A percentile compares a stretch with the other conserved stretches of the same genome.
Conservation (phyloP, 2,329 filamentous ascomycete species). For the Scorias spongiosa region DNA sequence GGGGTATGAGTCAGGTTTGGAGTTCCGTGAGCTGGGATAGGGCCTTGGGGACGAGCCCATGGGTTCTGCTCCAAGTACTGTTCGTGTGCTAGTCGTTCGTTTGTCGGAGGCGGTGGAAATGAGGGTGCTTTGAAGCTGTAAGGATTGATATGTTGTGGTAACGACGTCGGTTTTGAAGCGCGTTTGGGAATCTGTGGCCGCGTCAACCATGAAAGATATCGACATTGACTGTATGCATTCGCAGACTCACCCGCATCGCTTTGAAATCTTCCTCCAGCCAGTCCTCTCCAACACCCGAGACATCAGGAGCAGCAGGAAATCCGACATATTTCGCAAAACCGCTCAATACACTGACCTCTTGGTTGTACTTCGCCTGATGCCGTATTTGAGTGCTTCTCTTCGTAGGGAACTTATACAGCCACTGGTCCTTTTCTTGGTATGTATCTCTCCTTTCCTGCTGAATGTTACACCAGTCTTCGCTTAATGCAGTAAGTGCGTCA, state of each 20-base stretch:
- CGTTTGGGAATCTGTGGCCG: background rate
- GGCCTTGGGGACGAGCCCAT: constrained; percentile 82
- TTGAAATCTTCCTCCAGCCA: constrained; percentile 79
- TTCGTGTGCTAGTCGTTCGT: constrained; percentile 34
- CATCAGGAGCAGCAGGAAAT: constrained; percentile 84
- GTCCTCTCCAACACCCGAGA: constrained; percentile 53
- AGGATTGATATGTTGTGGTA: background rate
- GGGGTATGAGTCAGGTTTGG: constrained; percentile 18
- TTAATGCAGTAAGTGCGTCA: constrained; percentile 60
- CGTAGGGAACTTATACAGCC: constrained; percentile 64
- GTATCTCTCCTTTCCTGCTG: constrained; percentile 72
- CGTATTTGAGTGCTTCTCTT: constrained; percentile 62
- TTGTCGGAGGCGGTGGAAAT: background rate
- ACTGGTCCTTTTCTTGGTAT: constrained; percentile 67
- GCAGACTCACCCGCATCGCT: constrained; percentile 63
- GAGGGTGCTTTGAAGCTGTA: constrained; percentile 1
- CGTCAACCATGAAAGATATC: constrained; percentile 2
- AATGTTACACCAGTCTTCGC: constrained; percentile 83
- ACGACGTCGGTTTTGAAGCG: background rate
- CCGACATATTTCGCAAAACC: constrained; percentile 90
- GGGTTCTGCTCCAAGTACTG: constrained; percentile 80
- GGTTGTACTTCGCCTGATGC: constrained; percentile 84
- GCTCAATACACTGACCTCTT: constrained; percentile 79
- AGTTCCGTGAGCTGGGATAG: constrained; percentile 37
- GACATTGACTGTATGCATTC: background rate